Evolutionary conservation across 768 basidiomycete genomes (phyloP), one percentile per base, ranked within the genome.

Genomic region (Macrolepiota fuliginosa): DNA sequence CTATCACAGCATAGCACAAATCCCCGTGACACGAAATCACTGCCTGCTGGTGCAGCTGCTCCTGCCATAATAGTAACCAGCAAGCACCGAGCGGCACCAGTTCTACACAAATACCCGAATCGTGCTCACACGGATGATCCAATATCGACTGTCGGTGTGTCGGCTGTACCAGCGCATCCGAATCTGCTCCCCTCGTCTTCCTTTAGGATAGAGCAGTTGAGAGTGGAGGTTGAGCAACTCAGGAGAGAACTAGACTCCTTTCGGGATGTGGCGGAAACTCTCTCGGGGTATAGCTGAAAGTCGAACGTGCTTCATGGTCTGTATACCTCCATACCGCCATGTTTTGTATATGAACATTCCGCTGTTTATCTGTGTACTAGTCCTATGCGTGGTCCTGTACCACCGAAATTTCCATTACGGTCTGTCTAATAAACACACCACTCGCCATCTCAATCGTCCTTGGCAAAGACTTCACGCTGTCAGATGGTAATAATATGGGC

Each of bases 201-300:
- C 4, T n/a, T 29, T n/a, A 25, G 45, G 42, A 22, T 9, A 1
- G 53, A 61, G 12, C 27, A 55, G 17, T 24, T 61, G 40, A 54
- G 60, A 25, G 60, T 53, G 40, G 60, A 61, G 53, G 53, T 55
- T 1, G 29, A 54, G 13, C 35, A 55, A 32, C 54, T 56, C 9
- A 29, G 61, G 46, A 54, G 61, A 17, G 53, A 61, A 32, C 54
- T 56, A 54, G 54, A 39, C 7, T 54, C 53, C 15, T 37, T 54
- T 3, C 32, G 35, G 35, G 9, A 35, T 2, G n/a, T 39, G 22
- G 17, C 19, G 3, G 35, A 54, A 37, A 15, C 53, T 22, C 36
- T 35, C 1, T 35, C 53, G 9, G 19, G 13, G 53, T 39, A 54
- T 39, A 37, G 35, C 9, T 54, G 11, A 39, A 7, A 19, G 5